Evolutionary conservation across 176 grass and related monocot genomes (phyloP).

Genomic region (Thalia dealbata): DNA sequence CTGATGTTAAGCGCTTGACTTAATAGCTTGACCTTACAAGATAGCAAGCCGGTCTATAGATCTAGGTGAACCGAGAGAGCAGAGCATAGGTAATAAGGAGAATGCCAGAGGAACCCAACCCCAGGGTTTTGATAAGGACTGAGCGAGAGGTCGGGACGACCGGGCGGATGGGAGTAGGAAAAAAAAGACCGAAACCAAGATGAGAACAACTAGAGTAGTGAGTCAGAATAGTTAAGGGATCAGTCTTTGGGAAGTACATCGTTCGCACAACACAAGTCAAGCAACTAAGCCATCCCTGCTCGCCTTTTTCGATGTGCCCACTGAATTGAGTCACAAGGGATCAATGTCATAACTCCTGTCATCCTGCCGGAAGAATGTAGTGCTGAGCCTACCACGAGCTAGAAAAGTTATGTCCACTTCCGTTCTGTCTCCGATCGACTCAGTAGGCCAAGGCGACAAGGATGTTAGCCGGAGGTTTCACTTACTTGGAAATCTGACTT

Average conservation of each 20-base stretch:
- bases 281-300: background rate
- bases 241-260: background rate
- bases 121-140: constrained; percentile 1
- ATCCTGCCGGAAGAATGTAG: background rate
- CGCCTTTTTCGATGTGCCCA: constrained; percentile 1
- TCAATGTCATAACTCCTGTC: constrained; percentile 2
- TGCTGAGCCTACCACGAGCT: constrained; percentile 1
- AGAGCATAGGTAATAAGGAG: background rate
- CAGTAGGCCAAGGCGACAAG: background rate
- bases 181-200: background rate
- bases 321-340: constrained; percentile 1
- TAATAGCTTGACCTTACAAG: background rate
- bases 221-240: background rate
- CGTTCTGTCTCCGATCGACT: background rate
- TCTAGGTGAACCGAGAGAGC: background rate
- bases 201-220: background rate
- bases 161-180: background rate
- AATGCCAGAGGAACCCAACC: background rate
- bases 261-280: constrained; percentile 1
- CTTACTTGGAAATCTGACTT: no score
- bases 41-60: constrained; percentile 1
- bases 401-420: constrained; percentile 2
- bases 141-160: constrained; percentile 4
- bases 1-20: constrained; percentile 1
- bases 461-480: no score